These are phyloP conservation scores for Ottelia alismoides DNA, from an alignment of 106 monocot genomes.

Conservation along the genomic window DNA sequence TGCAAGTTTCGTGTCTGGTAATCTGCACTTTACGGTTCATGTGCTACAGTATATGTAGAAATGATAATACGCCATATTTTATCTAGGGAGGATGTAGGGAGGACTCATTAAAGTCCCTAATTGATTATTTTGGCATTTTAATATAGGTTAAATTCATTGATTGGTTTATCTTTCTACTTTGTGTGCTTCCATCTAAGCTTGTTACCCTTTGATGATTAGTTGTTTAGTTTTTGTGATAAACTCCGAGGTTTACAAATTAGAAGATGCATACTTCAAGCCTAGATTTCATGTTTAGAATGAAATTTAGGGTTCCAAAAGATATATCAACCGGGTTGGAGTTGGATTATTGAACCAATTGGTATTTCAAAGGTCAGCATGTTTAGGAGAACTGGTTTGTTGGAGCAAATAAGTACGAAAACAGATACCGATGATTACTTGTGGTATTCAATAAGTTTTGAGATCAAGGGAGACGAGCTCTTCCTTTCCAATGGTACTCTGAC, in stretches of 20 bases:
- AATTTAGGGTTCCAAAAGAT: conserved; percentile 10
- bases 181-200: too few species aligned
- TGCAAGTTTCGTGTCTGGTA: too few species aligned
- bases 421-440: conserved; percentile 94
- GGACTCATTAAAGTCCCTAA: too few species aligned
- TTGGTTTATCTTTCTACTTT: too few species aligned
- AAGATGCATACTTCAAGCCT: conserved; percentile 30
- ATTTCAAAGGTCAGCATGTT: conserved; percentile 57
- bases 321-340: conserved; percentile 60
- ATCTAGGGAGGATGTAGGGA: too few species aligned
- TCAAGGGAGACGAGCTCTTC: conserved; percentile 66
- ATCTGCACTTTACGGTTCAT: too few species aligned
- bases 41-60: too few species aligned
- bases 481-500: conserved; percentile 49
- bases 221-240: conserved; percentile 69
- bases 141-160: too few species aligned
- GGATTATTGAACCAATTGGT: conserved; percentile 69
- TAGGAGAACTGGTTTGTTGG: conserved; percentile 45
- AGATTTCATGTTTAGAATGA: conserved; percentile 11
- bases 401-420: conserved; percentile 91
- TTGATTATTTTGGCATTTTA: too few species aligned
- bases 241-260: conserved; percentile 46
- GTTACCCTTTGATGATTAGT: too few species aligned
- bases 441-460: conserved; percentile 73
- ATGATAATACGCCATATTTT: too few species aligned